Percentiles rank a stretch among this genome's conserved stretches.
phyloP scores from a whole-genome alignment of 2,329 filamentous ascomycete species.

The Arachnomyces sp. region DNA sequence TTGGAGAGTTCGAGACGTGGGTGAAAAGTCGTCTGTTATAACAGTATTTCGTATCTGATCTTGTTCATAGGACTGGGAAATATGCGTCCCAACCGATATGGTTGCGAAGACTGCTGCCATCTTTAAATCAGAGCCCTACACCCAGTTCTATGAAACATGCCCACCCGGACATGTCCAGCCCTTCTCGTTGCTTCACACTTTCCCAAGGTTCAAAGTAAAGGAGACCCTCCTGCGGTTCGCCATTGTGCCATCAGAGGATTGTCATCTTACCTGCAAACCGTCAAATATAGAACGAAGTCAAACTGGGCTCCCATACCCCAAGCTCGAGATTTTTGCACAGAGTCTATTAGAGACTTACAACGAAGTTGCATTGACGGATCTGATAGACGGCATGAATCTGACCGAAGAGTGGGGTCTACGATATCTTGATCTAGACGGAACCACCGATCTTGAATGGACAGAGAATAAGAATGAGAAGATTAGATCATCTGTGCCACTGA shows the following conservation, averaged over 20 bases:
- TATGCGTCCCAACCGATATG: conserved; percentile 2
- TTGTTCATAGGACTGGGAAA: conserved; percentile 1
- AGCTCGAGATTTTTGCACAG: conserved; percentile 13
- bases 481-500: too few relatives aligned
- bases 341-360: conserved; percentile 17
- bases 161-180: neutral
- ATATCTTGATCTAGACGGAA: conserved; percentile 14
- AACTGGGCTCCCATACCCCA: conserved; percentile 15
- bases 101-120: neutral
- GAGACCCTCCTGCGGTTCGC: neutral
- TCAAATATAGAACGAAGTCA: conserved; percentile 13
- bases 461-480: too few relatives aligned
- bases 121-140: too few relatives aligned
- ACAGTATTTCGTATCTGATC: neutral
- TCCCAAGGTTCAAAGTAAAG: neutral
- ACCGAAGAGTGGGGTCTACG: conserved; percentile 14
- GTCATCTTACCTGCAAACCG: conserved; percentile 7
- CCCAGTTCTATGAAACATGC: neutral
- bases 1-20: neutral
- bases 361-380: conserved; percentile 11
- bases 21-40: neutral
- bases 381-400: conserved; percentile 18
- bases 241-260: conserved; percentile 8
- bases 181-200: neutral
- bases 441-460: conserved; percentile 12